phyloP scores from a whole-genome alignment of 441 rosid genomes.

The Omphalea diandra region DNA sequence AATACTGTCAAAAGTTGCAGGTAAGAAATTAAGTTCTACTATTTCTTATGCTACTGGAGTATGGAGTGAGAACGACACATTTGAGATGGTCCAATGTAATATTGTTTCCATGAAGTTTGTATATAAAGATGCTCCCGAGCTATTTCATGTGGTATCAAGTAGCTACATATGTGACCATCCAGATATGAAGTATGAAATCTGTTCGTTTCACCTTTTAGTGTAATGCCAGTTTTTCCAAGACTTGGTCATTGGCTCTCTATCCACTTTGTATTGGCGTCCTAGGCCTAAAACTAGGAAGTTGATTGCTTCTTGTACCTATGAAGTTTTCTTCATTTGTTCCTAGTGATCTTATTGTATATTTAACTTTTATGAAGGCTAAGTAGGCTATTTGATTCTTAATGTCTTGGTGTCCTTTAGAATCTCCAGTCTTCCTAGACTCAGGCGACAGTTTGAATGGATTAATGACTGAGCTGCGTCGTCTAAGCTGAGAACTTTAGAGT shows the following conservation, averaged over 20 bases:
- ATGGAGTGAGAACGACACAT: background rate
- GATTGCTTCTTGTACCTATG: background rate
- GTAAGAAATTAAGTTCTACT: slow-evolving; percentile 29
- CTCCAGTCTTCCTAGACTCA: background rate
- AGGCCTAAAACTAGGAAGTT: background rate
- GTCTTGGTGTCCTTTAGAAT: background rate
- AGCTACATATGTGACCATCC: background rate
- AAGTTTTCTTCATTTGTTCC: background rate
- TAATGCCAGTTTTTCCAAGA: background rate
- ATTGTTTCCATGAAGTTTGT: no score
- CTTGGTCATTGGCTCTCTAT: background rate
- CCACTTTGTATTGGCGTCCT: no score
- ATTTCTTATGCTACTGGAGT: background rate
- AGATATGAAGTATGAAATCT: background rate
- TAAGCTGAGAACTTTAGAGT: background rate
- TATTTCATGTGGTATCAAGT: background rate
- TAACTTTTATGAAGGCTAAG: background rate
- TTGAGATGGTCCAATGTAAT: background rate
- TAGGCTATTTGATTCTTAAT: background rate
- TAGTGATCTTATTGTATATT: background rate
- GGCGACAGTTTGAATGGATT: background rate
- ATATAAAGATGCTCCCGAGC: background rate
- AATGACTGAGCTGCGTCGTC: background rate
- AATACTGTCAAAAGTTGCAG: slow-evolving; percentile 90
- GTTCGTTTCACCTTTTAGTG: background rate